Evolutionary conservation across 2,329 filamentous ascomycete genomes (phyloP).

Genomic region (Lachnellula willkommii): DNA sequence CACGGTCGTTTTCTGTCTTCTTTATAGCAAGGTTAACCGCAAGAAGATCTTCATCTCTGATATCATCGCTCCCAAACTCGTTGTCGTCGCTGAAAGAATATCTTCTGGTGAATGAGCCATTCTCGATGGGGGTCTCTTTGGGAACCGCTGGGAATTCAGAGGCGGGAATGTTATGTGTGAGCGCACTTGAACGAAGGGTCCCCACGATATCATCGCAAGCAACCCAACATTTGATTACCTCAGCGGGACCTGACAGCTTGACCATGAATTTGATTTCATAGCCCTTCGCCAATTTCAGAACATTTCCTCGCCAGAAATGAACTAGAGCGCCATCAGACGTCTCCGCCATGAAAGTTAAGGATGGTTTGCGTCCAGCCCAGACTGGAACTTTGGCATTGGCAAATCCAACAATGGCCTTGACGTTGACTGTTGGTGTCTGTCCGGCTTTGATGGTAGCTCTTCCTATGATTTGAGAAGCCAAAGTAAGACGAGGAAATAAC

Average conservation of each 20-base stretch:
- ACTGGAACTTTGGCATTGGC: slow-evolving; percentile 58
- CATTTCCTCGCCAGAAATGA: slow-evolving; percentile 62
- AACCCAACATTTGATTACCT: slow-evolving; percentile 61
- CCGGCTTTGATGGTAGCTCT: slow-evolving; percentile 28
- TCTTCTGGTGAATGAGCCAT: not conserved
- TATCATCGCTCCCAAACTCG: slow-evolving; percentile 30
- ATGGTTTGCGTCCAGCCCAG: slow-evolving; percentile 62
- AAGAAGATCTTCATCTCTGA: slow-evolving; percentile 41
- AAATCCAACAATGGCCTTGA: slow-evolving; percentile 66
- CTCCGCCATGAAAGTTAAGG: slow-evolving; percentile 69
- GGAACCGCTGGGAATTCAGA: slow-evolving; percentile 29
- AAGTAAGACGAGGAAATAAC: slow-evolving; percentile 59
- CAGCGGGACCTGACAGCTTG: slow-evolving; percentile 47
- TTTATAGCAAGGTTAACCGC: slow-evolving; percentile 26
- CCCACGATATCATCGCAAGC: slow-evolving; percentile 83
- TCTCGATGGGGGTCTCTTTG: not conserved
- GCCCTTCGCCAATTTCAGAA: slow-evolving; percentile 57
- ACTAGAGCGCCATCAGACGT: slow-evolving; percentile 62
- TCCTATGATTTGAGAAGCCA: slow-evolving; percentile 36
- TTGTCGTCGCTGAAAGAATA: slow-evolving; percentile 3
- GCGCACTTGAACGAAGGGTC: slow-evolving; percentile 34
- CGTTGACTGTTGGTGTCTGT: slow-evolving; percentile 48
- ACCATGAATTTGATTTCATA: slow-evolving; percentile 55
- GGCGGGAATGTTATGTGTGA: slow-evolving; percentile 30
- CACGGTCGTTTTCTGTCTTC: slow-evolving; percentile 18